A percentile compares a stretch with the other conserved stretches of the same genome.
These are phyloP conservation scores for Puccinellia tenuiflora DNA, from an alignment of 176 grass and related monocot genomes.

Conservation along the genomic window DNA sequence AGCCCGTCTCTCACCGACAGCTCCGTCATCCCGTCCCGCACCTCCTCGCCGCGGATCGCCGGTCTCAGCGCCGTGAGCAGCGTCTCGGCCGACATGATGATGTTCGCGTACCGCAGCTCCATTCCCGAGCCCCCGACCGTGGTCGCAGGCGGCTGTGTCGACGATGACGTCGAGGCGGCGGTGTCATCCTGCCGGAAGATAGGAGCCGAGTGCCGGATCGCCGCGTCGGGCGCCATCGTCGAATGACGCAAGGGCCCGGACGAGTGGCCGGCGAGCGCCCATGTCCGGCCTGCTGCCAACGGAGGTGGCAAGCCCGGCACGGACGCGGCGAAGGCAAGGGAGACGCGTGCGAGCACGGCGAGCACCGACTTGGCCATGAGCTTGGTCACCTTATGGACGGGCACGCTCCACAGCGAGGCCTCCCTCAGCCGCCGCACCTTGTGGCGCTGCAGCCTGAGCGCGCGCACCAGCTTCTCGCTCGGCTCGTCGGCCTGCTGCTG, in stretches of 20 bases:
- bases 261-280: conserved; percentile 23
- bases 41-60: neutral
- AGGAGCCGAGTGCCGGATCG: conserved; percentile 58
- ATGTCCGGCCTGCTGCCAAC: neutral
- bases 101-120: conserved; percentile 61
- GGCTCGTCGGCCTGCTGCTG: neutral
- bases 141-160: conserved; percentile 29
- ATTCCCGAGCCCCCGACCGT: conserved; percentile 63
- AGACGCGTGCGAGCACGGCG: conserved; percentile 57
- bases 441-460: conserved; percentile 39
- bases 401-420: conserved; percentile 57
- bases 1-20: conserved; percentile 57
- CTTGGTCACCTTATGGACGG: conserved; percentile 37
- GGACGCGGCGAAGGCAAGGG: conserved; percentile 32
- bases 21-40: conserved; percentile 28
- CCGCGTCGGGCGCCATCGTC: neutral
- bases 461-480: conserved; percentile 30
- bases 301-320: conserved; percentile 52
- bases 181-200: conserved; percentile 37
- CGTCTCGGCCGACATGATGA: conserved; percentile 46
- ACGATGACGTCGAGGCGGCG: neutral
- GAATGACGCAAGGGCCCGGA: conserved; percentile 44
- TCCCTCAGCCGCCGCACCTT: conserved; percentile 54
- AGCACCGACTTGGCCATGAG: conserved; percentile 67
- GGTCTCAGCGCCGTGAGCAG: conserved; percentile 34